Evolutionary conservation across 2,329 filamentous ascomycete species (phyloP), one percentile per base, ranked within the genome.

Genomic region (Madurella fahalii): DNA sequence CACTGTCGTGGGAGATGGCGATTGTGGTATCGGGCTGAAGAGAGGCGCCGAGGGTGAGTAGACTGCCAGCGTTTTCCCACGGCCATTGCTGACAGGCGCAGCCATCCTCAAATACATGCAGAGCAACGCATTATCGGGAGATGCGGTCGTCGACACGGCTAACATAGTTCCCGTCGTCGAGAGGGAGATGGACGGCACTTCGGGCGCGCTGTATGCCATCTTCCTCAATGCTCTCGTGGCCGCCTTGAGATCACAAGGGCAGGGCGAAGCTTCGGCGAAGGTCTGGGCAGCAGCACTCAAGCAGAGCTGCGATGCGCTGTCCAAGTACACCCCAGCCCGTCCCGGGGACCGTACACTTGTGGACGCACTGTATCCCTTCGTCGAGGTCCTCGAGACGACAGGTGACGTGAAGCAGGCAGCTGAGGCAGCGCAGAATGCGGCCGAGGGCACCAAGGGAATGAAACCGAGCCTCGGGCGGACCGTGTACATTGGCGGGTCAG

Each of bases 391-490:
- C 2, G 77, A 73, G 7, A 71, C 80, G 65, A 85, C 84, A 0
- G 82, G 82, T 13, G 82, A 89, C 67, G 69, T 94, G 17, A 79
- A 82, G 61, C 77, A 84, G 67, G 92, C 94, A 8, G 90, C 90
- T 0, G 77, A 83, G 63, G 90, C 89, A 2, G 86, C 91, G 0
- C 81, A 82, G 59, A 77, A 84, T 45, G 94, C 87, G 0, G 87
- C 92, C 4, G 86, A 93, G 60, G 82, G 82, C 31, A 97, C 94
- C 17, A 95, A 92, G 75, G 88, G 87, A 20, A 96, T 99, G 92
- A 84, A 87, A 69, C 90, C 94, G 41, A 94, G 86, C 63, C 75
- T 99, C 40, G 94, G 94, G 8, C 77, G 90, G 55, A 83, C 87
- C 2, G 90, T 94, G 11, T 95, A 95, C 69, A 83, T 95, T 48